Conservation (phyloP, 495 filamentous ascomycete genomes). For the Letharia lupina region DNA sequence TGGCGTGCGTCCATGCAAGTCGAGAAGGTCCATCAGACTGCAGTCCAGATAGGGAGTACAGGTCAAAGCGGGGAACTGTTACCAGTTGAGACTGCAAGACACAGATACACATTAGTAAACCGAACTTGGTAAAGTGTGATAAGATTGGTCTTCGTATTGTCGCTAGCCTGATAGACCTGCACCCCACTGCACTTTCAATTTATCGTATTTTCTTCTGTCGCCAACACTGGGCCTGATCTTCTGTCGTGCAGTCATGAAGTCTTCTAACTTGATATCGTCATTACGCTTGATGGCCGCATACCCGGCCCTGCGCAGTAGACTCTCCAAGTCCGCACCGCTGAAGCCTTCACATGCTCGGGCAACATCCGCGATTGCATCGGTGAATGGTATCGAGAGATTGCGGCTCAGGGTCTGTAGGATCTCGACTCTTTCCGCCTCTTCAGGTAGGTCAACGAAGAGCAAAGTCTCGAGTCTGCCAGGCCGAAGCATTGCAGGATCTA, state of each 20-base stretch:
- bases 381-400: conserved; percentile 45
- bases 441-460: conserved; percentile 84
- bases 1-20: neutral
- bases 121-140: neutral
- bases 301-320: conserved; percentile 66
- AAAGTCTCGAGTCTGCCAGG: conserved; percentile 84
- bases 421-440: conserved; percentile 67
- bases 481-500: conserved; percentile 89
- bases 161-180: conserved; percentile 20
- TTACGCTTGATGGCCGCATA: conserved; percentile 63
- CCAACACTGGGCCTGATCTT: conserved; percentile 76
- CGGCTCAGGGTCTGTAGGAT: conserved; percentile 72
- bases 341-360: conserved; percentile 75
- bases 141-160: neutral
- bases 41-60: neutral
- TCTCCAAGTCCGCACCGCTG: conserved; percentile 82
- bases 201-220: conserved; percentile 61
- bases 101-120: neutral
- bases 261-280: conserved; percentile 53
- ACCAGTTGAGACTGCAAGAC: neutral
- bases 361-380: conserved; percentile 42
- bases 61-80: neutral
- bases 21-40: neutral
- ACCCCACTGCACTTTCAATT: conserved; percentile 45
- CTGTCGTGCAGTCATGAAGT: conserved; percentile 67